Base-by-base conservation (phyloP, 768 basidiomycete genomes). In the Mrakia frigida region DNA sequence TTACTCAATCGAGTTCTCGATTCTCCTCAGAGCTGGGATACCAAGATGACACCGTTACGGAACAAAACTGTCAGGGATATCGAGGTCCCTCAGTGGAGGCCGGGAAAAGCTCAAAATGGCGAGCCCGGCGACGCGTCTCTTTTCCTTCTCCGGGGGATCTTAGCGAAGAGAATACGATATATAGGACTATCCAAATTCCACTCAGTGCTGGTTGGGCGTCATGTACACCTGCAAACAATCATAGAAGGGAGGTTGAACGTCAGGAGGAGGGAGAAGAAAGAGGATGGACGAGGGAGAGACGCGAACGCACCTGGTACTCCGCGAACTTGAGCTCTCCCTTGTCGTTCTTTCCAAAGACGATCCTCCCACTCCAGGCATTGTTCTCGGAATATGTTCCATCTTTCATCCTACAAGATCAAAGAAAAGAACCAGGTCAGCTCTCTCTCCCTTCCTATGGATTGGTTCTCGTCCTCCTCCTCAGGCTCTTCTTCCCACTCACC, bases 241-340 rank as follows among this genome's bases (percentile, higher is more conserved):
- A 16, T 10, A 46, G 16, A n/a, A n/a, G 25, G 21, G 13, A 18
- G 41, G 39, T 1, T 6, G 28, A 41, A 16, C n/a, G 41, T 41
- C 23, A 67, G 23, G 9, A 67, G 14, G 46, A 50, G 3, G 46
- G 43, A 50, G n/a, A 25, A 56, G 9, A 1, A 56, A 9, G 25
- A 56, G n/a, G 56, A 28, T 25, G 25, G 13, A 28, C 56, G 56
- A 31, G 37, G 23, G 6, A 46, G 28, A 0, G 23, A 28, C 1
- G 39, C 2, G 16, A 43, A 70, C 69, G 25, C 41, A 70, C 69
- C 69, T 70, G 69, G 69, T 70, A 70, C 46, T 70, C 69, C 13
- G 69, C 69, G 16, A 70, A 41, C 46, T 70, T 70, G 69, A 70
- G 11, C 46, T 70, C 69, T 35, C 69, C 69, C 69, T 70, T 14